Evolutionary conservation across 139 green algal species (phyloP), one percentile per base, ranked within the genome.

Genomic region (Chlamydomonas sphaeroides): DNA sequence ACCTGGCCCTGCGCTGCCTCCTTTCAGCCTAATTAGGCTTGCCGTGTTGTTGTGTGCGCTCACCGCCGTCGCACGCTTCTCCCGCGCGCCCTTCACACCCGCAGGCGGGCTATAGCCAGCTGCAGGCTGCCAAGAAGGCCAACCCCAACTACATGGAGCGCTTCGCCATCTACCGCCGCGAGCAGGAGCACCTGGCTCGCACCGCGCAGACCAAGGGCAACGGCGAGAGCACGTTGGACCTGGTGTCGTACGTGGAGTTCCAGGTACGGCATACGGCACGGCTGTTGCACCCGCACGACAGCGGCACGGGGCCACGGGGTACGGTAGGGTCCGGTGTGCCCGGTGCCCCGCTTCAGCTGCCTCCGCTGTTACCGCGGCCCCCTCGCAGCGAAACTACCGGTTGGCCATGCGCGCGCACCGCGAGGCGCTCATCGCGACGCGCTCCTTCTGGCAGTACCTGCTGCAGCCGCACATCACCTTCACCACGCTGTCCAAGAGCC

Each of bases 211-310:
- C 67, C 28, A 78, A 78, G 57, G 81, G 61, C 53, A 74, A 69
- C 71, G 56, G n/a, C 7, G 85, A 90, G 23, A 74, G 63, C 32
- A 78, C 82, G 26, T 56, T 90, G 66, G 89, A 92, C 78, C 80
- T 92, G 23, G 84, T 87, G 30, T 83, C 70, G 30, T 92, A 92
- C 68, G 87, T 91, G 35, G 89, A 92, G 84, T 90, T 90, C 57
- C 83, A 92, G n/a, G n/a, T n/a, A n/a, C n/a, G n/a, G n/a, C n/a
- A n/a, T n/a, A 53, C 48, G 48, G 15, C 15, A 56, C 48, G 15
- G 15, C 48, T 25, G 48, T 15, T 56, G 20, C 20, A 18, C 48
- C 20, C 48, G 15, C 48, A 25, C 48, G 48, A 15, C 20, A 15
- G 15, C 48, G 20, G 48, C 48, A 25, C 15, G 15, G 15, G 20